Percentiles rank a stretch among this genome's conserved stretches.
phyloP scores from a whole-genome alignment of 495 filamentous ascomycete genomes.

The Penicillium lividum region DNA sequence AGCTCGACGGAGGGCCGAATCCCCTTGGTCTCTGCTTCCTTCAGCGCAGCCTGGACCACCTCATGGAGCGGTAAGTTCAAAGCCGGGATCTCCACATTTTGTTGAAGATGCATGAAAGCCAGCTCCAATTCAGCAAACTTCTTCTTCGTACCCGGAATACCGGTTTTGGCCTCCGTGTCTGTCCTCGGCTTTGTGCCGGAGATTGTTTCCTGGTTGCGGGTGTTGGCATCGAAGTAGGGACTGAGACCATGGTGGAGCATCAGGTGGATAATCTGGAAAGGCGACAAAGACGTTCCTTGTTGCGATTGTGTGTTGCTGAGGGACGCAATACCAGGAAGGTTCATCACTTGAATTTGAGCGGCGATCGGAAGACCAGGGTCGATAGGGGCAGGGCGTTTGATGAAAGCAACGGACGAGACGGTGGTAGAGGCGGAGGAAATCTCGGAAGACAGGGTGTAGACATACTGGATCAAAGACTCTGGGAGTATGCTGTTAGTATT shows the following conservation, averaged over 20 bases:
- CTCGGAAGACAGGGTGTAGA: conserved; percentile 78
- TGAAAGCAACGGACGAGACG: conserved; percentile 78
- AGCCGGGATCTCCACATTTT: conserved; percentile 96
- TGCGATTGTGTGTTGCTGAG: conserved; percentile 62
- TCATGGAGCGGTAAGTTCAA: conserved; percentile 82
- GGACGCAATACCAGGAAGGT: conserved; percentile 76
- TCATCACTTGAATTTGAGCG: conserved; percentile 87
- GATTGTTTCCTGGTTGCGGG: conserved; percentile 73
- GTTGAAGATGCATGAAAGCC: conserved; percentile 85
- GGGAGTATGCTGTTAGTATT: conserved; percentile 13
- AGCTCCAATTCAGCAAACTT: conserved; percentile 91
- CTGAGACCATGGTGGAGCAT: conserved; percentile 83
- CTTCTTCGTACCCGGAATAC: conserved; percentile 95
- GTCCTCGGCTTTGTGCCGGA: conserved; percentile 65
- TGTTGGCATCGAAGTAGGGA: conserved; percentile 94
- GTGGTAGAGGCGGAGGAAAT: conserved; percentile 77
- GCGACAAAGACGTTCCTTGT: conserved; percentile 71
- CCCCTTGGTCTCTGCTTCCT: conserved; percentile 65
- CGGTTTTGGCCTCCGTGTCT: conserved; percentile 87
- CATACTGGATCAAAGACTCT: conserved; percentile 48
- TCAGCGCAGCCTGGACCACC: conserved; percentile 78
- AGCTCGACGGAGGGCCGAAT: conserved; percentile 71
- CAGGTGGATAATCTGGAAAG: conserved; percentile 86
- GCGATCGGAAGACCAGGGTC: conserved; percentile 75
- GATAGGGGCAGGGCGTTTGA: conserved; percentile 86